Evolutionary conservation across 2,329 filamentous ascomycete species (phyloP), one percentile per base, ranked within the genome.

Genomic region (Chaetomiaceae sp.): DNA sequence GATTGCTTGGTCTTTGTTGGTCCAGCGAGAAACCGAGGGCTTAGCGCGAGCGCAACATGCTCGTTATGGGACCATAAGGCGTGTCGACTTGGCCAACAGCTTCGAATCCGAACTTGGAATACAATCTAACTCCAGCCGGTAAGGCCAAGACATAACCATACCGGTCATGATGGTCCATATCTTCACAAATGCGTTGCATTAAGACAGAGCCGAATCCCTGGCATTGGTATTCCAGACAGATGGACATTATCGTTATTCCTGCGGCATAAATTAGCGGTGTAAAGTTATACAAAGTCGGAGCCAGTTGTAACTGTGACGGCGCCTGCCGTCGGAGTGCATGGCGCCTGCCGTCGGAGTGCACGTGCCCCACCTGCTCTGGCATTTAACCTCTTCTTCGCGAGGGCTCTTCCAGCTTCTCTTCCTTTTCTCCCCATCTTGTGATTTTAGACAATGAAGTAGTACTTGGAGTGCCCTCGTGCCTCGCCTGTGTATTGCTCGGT

Each of bases 211-310:
- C 47, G 37, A 49, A 41, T 38, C 42, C 47, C n/a, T 42, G 37
- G 42, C 41, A 38, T 42, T 49, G 42, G 38, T 49, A 45, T 11
- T 49, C 41, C 2, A 41, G 46, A 30, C 4, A 20, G 24, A 48
- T 44, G 30, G 40, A 48, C 41, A 48, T 44, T 6, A 48, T 40
- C 6, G 46, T 48, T 40, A 48, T 41, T 44, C 46, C 46, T 48
- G 30, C 15, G 26, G 34, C 27, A 42, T 20, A 29, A 35, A n/a
- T 38, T 39, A 35, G 20, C 27, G 27, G 8, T 27, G n/a, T n/a
- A 27, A 39, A 20, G 30, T 39, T 11, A 41, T 18, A n/a, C 9
- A 40, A 17, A 29, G 27, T 14, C 15, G 38, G 34, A 34, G 40
- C 34, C 15, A 36, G 37, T 30, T 41, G n/a, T n/a, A n/a, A n/a